Conservation (phyloP, 148 eudicot genomes). For the Persicaria maculosa region DNA sequence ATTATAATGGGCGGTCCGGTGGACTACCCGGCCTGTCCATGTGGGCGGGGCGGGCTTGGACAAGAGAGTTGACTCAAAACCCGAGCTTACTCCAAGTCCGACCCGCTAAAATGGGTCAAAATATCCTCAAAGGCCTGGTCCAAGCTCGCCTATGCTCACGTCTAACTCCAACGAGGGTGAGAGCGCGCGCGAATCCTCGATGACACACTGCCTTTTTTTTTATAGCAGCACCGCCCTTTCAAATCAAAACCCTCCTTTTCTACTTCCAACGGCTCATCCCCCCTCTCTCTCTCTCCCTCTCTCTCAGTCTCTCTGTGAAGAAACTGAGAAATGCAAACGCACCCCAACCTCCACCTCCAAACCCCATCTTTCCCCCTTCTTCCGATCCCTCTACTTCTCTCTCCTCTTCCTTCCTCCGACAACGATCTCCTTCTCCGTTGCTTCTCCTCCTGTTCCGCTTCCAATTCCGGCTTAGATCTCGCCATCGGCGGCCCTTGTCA, state of each 20-base stretch:
- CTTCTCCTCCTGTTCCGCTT: slow-evolving; percentile 21
- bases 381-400: slow-evolving; percentile 44
- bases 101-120: too few relatives aligned
- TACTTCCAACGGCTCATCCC: not conserved
- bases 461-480: slow-evolving; percentile 10
- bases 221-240: not conserved
- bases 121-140: too few relatives aligned
- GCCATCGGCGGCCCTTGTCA: slow-evolving; percentile 19
- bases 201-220: not conserved
- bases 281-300: not conserved
- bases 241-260: not conserved
- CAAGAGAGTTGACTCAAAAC: too few relatives aligned
- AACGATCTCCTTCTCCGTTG: slow-evolving; percentile 18
- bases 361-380: slow-evolving; percentile 34
- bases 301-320: not conserved
- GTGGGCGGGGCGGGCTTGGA: too few relatives aligned
- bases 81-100: too few relatives aligned
- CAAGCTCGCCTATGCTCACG: too few relatives aligned
- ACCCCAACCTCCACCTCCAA: slow-evolving; percentile 14
- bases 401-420: slow-evolving; percentile 14
- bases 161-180: too few relatives aligned
- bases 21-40: too few relatives aligned
- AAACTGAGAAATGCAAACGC: slow-evolving; percentile 4
- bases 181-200: not conserved
- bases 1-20: too few relatives aligned